Conservation (phyloP, 164 flowering plant genomes). For the Magnolia officinalis region DNA sequence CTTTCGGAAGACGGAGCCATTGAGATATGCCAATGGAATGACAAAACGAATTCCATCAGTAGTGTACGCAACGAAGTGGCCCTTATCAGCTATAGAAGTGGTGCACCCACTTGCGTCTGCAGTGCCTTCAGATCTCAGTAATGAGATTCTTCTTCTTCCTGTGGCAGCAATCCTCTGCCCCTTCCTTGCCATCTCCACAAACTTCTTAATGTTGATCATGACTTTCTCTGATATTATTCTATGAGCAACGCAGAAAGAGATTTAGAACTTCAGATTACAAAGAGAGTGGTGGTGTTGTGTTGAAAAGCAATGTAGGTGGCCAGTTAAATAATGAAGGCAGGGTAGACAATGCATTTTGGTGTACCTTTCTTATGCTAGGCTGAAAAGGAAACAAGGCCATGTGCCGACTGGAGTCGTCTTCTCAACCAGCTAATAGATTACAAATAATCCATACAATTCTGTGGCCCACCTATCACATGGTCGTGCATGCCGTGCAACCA, state of each 20-base stretch:
- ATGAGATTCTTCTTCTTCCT: slow-evolving; percentile 7
- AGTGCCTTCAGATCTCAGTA: not conserved
- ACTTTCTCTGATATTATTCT: not conserved
- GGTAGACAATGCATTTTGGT: not conserved
- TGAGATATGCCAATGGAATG: slow-evolving; percentile 20
- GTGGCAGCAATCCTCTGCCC: slow-evolving; percentile 4
- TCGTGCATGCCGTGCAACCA: not conserved
- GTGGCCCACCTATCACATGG: not conserved
- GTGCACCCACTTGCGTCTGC: not conserved
- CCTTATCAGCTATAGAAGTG: slow-evolving; percentile 4
- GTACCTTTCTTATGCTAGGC: not conserved
- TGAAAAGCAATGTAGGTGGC: not conserved
- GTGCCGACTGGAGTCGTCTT: not conserved
- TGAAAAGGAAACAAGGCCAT: not conserved
- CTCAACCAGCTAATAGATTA: not conserved
- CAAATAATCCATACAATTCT: not conserved
- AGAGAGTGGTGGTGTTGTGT: not conserved
- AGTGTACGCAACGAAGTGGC: slow-evolving; percentile 26
- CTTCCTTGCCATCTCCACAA: slow-evolving; percentile 5
- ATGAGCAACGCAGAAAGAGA: not conserved
- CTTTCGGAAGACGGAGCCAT: slow-evolving; percentile 12
- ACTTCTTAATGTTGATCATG: slow-evolving; percentile 6
- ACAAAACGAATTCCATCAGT: slow-evolving; percentile 21
- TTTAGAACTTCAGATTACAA: not conserved
- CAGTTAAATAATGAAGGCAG: not conserved